phyloP scores from a whole-genome alignment of 2,329 filamentous ascomycete species.

The Aspergillus tubingensis region DNA sequence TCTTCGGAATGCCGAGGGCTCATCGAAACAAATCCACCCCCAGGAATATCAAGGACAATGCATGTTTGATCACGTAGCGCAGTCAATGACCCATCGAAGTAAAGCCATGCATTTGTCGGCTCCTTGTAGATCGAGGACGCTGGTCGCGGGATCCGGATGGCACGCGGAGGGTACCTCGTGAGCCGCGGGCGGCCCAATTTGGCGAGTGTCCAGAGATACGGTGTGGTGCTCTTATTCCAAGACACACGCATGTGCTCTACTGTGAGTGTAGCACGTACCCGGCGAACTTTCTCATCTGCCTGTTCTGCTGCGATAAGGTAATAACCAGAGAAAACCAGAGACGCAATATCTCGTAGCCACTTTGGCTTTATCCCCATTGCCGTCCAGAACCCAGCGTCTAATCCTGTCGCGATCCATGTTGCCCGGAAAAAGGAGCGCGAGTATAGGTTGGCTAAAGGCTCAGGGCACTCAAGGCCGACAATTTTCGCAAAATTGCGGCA shows the following conservation, averaged over 20 bases:
- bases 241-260: conserved; percentile 88
- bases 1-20: conserved; percentile 92
- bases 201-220: conserved; percentile 75
- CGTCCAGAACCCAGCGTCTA: conserved; percentile 98
- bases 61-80: conserved; percentile 75
- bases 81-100: conserved; percentile 84
- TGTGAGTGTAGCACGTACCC: conserved; percentile 81
- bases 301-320: conserved; percentile 91
- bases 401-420: conserved; percentile 91
- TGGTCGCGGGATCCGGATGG: conserved; percentile 81
- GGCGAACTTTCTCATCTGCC: conserved; percentile 94
- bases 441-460: conserved; percentile 93
- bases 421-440: conserved; percentile 89
- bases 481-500: conserved; percentile 92
- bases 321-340: conserved; percentile 81
- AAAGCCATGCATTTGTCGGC: conserved; percentile 83
- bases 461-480: conserved; percentile 84
- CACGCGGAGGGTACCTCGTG: conserved; percentile 77
- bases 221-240: conserved; percentile 93
- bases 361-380: conserved; percentile 87
- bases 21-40: conserved; percentile 97
- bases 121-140: conserved; percentile 78
- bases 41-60: conserved; percentile 84
- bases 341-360: conserved; percentile 78
- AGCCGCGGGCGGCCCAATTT: conserved; percentile 74